Evolutionary conservation across 495 filamentous ascomycete genomes (phyloP), one percentile per base, ranked within the genome.

Genomic region (Thermothielavioides terrestris): DNA sequence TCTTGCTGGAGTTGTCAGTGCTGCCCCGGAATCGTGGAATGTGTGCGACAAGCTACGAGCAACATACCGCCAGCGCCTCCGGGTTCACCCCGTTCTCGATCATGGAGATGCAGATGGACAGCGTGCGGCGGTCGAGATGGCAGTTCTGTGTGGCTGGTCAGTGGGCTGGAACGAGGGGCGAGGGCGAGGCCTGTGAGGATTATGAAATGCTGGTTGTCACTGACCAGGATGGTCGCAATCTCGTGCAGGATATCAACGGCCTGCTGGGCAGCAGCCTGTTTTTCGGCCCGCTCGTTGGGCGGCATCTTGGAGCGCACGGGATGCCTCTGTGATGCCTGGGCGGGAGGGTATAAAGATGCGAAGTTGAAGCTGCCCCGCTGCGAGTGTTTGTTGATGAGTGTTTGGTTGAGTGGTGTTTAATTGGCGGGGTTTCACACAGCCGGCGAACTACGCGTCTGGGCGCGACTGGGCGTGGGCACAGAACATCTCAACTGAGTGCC

Each of bases 51-150:
- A 10, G 22, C 20, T 21, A 27, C 7, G 34, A 53, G n/a, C n/a
- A 12, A 74, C 84, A 50, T 77, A 96, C 92, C 27, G 91, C 91
- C 12, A 98, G 71, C 8, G 90, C 94, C 63, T 97, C 92, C 6
- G 92, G 92, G 67, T 94, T 94, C 9, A 96, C 88, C 6, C 94
- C 94, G 66, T 96, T 96, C 68, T 98, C 92, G 53, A 98, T 88
- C 60, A 98, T 77, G 36, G 88, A 94, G 46, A 97, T 91, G 62
- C 92, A 98, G 46, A 94, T 82, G 8, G 90, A 95, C 11, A 98
- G 77, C 8, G 89, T 88, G 31, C 86, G 84, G 17, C 92, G 80
- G 66, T 95, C 89, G 26, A 98, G 81, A 55, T 92, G 76, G 27
- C 90, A 95, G 64, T 97, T 95, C 92, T 96, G 54, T n/a, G n/a